phyloP scores from a whole-genome alignment of 2,329 filamentous ascomycete species.

The Aspergillus vadensis region DNA sequence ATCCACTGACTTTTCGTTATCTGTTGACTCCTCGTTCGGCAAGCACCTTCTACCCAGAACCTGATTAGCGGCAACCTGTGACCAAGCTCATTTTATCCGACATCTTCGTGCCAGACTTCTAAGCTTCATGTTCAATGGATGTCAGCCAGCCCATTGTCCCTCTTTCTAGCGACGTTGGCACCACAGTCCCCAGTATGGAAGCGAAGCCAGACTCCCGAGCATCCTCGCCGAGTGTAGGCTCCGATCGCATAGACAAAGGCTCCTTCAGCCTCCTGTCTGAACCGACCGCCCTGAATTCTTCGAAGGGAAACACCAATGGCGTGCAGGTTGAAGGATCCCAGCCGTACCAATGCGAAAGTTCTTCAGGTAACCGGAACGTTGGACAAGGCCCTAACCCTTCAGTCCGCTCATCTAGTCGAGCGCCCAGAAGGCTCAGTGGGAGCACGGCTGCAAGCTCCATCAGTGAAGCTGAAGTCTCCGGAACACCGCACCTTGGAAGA shows the following conservation, averaged over 20 bases:
- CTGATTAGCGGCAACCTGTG: background rate
- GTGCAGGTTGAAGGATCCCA: conserved; percentile 21
- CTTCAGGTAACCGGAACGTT: conserved; percentile 40
- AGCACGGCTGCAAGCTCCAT: conserved; percentile 81
- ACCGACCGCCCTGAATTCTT: conserved; percentile 21
- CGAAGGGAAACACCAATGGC: conserved; percentile 10
- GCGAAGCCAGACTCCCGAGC: conserved; percentile 6
- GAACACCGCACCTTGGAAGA: conserved; percentile 53
- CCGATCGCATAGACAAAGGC: conserved; percentile 18
- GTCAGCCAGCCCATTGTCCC: background rate
- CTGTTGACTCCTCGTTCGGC: background rate
- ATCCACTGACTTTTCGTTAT: background rate
- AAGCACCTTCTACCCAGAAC: background rate
- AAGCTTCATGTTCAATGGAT: background rate
- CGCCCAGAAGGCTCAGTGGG: conserved; percentile 74
- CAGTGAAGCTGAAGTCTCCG: conserved; percentile 59
- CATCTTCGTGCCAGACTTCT: background rate
- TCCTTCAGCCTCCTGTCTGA: conserved; percentile 21
- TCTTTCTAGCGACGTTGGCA: background rate
- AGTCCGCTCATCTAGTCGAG: conserved; percentile 63
- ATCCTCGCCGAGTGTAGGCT: conserved; percentile 2
- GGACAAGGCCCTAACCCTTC: conserved; percentile 33
- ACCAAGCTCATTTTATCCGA: background rate
- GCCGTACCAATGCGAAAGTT: conserved; percentile 22
- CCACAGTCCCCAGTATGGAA: background rate